A percentile compares a stretch with the other conserved stretches of the same genome.
Conservation (phyloP, 148 eudicot genomes). For the Fagopyrum homotropicum region DNA sequence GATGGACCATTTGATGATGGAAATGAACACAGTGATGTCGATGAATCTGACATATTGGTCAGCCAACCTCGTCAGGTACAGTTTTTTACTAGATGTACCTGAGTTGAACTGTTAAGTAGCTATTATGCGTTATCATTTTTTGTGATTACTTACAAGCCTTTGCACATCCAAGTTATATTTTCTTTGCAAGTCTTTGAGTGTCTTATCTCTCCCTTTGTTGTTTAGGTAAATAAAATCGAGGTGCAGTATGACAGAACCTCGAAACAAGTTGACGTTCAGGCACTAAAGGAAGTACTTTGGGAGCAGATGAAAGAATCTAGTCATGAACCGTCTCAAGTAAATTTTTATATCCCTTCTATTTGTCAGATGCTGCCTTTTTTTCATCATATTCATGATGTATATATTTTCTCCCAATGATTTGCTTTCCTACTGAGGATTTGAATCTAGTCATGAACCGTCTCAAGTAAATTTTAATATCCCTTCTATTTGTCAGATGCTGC, state of each 20-base stretch:
- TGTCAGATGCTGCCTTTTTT: background rate
- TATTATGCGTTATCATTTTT: background rate
- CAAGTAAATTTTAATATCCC: conserved; percentile 19
- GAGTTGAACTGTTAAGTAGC: background rate
- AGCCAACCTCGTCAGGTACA: conserved; percentile 96
- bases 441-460: conserved; percentile 18
- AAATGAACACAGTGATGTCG: conserved; percentile 60
- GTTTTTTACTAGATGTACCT: background rate
- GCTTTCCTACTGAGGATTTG: background rate
- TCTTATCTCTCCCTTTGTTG: background rate
- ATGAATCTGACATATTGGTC: conserved; percentile 58
- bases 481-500: background rate
- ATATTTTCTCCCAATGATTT: background rate
- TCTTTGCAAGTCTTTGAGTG: conserved; percentile 8
- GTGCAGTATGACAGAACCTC: conserved; percentile 89
- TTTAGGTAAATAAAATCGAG: conserved; percentile 79
- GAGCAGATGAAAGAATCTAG: conserved; percentile 41
- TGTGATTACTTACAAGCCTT: background rate
- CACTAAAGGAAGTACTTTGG: conserved; percentile 87
- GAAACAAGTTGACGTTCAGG: conserved; percentile 91
- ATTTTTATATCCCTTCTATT: background rate
- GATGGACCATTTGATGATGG: conserved; percentile 61
- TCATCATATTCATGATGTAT: too few relatives aligned
- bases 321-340: conserved; percentile 24
- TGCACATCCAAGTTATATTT: background rate